Base-by-base conservation (phyloP, 2,329 filamentous ascomycete genomes). In the Botrytis squamosa region DNA sequence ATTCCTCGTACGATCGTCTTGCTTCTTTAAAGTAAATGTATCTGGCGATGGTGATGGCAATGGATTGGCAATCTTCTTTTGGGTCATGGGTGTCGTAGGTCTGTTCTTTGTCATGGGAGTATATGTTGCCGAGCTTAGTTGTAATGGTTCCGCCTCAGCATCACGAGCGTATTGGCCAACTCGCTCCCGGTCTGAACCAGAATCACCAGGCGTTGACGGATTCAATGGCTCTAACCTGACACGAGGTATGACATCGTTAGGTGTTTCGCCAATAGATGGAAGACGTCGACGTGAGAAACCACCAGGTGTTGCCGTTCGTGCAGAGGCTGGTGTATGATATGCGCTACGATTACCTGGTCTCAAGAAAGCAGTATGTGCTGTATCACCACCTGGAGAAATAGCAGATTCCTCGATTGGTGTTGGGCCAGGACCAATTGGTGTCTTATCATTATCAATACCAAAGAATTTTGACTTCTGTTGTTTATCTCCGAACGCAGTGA, bases 351-450 rank as follows among this genome's bases (percentile, higher is more conserved):
- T 89, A 36, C 89, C 88, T 14, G 90, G 89, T n/a, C 89, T 86
- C 40, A 91, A 83, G 78, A 93, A 91, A 3, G 91, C 90, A 10
- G 91, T 93, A 6, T 84, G 84, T 36, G 88, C 86, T 74, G 87
- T 88, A 22, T 91, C 90, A 67, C 85, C 88, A 78, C 88, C 90
- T 59, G 94, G 94, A 38, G 92, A 94, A 60, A 91, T 83, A 2
- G 92, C 92, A 57, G 92, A 93, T 77, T 94, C 91, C 1, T 92
- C 91, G 79, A 98, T 98, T 0, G 95, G 95, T 0, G 95, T 98
- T 0, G 93, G 88, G n/a, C 92, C 93, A 1, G 90, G 91, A 16
- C 90, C 91, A 18, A 94, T 92, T 0, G 94, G 94, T 0, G 94
- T 97, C 77, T 85, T 85, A 14, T 88, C 88, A 52, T 86, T 88